phyloP scores from a whole-genome alignment of 257 asterid species.

The Rhazya stricta region DNA sequence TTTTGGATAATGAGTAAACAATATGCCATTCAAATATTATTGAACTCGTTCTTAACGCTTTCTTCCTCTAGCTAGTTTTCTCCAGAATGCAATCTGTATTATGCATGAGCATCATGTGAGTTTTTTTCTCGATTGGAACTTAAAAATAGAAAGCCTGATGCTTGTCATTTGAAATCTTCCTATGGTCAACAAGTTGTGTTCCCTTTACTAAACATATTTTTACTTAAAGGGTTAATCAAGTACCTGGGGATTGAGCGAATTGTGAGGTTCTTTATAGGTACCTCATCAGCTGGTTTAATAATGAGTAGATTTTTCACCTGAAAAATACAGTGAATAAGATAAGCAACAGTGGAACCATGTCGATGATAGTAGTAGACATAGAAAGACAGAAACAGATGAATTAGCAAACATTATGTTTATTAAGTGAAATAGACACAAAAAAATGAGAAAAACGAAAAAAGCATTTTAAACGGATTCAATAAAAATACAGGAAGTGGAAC shows the following conservation, averaged over 20 bases:
- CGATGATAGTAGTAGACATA: not conserved
- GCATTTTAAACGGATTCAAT: not conserved
- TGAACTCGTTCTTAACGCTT: no score
- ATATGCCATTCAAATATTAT: no score
- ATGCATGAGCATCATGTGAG: no score
- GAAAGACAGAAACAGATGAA: not conserved
- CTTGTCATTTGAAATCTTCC: not conserved
- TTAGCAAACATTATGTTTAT: not conserved
- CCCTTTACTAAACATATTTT: not conserved
- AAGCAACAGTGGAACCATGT: not conserved
- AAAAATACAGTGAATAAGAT: not conserved
- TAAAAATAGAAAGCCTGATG: not conserved
- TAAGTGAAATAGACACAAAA: not conserved
- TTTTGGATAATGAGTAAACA: no score
- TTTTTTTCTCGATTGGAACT: not conserved
- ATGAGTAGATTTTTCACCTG: conserved; percentile 76
- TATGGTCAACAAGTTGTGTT: not conserved
- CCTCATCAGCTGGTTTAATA: conserved; percentile 43
- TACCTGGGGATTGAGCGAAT: conserved; percentile 74
- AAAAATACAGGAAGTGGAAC: not conserved
- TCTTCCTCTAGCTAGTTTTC: no score
- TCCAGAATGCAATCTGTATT: no score
- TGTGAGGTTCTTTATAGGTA: conserved; percentile 47
- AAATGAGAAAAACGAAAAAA: not conserved
- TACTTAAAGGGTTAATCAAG: not conserved